A percentile compares a stretch with the other conserved stretches of the same genome.
phyloP scores from a whole-genome alignment of 768 basidiomycete species.

The Pleurotus pulmonarius region DNA sequence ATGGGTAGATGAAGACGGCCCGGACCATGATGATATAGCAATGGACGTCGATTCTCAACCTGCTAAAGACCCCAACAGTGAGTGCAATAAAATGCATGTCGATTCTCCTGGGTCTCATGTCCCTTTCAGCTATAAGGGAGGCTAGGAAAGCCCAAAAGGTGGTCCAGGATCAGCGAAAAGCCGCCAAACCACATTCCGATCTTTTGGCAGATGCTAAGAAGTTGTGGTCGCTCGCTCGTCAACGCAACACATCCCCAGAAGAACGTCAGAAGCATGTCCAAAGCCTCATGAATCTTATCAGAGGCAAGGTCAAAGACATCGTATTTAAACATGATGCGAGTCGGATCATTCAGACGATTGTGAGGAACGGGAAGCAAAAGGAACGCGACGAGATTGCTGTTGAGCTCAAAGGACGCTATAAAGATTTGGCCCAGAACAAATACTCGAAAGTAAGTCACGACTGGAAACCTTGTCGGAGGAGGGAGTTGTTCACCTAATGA shows the following conservation, averaged over 20 bases:
- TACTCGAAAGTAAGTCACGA: constrained; percentile 73
- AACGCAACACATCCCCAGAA: constrained; percentile 62
- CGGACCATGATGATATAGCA: constrained; percentile 22
- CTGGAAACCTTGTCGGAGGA: no score
- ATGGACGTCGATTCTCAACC: constrained; percentile 23
- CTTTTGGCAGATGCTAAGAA: constrained; percentile 70
- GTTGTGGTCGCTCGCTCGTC: constrained; percentile 72
- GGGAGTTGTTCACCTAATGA: neutral
- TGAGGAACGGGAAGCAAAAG: constrained; percentile 73
- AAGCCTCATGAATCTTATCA: constrained; percentile 70
- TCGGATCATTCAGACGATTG: constrained; percentile 75
- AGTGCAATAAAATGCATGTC: constrained; percentile 13
- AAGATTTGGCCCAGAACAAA: constrained; percentile 76
- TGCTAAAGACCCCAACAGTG: constrained; percentile 60
- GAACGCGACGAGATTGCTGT: constrained; percentile 78
- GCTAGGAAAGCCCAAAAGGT: constrained; percentile 69
- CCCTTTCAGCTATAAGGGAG: constrained; percentile 52
- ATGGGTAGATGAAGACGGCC: constrained; percentile 25
- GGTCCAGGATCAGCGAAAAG: constrained; percentile 65
- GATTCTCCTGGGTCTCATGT: neutral
- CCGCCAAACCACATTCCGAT: constrained; percentile 73
- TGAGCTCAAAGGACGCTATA: constrained; percentile 81
- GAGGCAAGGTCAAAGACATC: constrained; percentile 81
- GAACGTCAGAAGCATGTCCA: constrained; percentile 75
- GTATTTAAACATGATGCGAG: constrained; percentile 92